Percentiles rank a stretch among this genome's conserved stretches.
Conservation (phyloP, 2,329 filamentous ascomycete species). For the Hirsutella thompsonii region DNA sequence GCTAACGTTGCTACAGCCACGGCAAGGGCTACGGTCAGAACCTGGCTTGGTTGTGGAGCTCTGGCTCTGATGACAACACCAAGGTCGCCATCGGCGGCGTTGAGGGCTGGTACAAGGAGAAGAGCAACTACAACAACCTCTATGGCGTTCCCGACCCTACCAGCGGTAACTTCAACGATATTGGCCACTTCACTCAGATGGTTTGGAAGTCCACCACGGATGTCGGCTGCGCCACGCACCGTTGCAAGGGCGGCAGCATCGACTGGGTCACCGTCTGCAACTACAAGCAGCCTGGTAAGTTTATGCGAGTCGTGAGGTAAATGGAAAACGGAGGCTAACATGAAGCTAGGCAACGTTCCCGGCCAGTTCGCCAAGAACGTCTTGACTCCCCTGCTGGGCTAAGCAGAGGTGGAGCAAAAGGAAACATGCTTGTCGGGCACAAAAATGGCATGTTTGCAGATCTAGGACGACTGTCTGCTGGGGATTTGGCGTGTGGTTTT, state of each 20-base stretch:
- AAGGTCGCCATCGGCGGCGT: constrained; percentile 11
- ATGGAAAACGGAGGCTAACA: neutral
- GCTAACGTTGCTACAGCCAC: constrained; percentile 24
- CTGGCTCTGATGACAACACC: constrained; percentile 14
- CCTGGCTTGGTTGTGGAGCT: constrained; percentile 52
- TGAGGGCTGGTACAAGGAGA: constrained; percentile 72
- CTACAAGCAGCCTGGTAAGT: constrained; percentile 62
- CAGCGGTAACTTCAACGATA: constrained; percentile 48
- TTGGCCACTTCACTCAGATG: constrained; percentile 41
- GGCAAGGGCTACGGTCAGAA: constrained; percentile 69
- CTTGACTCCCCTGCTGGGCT: constrained; percentile 16
- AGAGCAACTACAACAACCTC: constrained; percentile 44
- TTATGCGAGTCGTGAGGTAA: too few species aligned
- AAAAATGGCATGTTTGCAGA: neutral
- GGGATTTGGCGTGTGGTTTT: neutral
- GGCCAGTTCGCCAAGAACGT: constrained; percentile 39
- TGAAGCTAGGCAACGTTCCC: constrained; percentile 33
- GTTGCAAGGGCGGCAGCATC: constrained; percentile 43
- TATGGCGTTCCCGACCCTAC: constrained; percentile 38
- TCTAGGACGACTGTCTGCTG: neutral
- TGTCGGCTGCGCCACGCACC: constrained; percentile 51
- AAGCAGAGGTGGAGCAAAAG: neutral
- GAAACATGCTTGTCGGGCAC: neutral
- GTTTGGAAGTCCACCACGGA: constrained; percentile 25
- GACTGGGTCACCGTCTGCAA: constrained; percentile 74